Evolutionary conservation across 2,329 filamentous ascomycete species (phyloP), one percentile per base, ranked within the genome.

Genomic region (Sclerotinia nivalis): DNA sequence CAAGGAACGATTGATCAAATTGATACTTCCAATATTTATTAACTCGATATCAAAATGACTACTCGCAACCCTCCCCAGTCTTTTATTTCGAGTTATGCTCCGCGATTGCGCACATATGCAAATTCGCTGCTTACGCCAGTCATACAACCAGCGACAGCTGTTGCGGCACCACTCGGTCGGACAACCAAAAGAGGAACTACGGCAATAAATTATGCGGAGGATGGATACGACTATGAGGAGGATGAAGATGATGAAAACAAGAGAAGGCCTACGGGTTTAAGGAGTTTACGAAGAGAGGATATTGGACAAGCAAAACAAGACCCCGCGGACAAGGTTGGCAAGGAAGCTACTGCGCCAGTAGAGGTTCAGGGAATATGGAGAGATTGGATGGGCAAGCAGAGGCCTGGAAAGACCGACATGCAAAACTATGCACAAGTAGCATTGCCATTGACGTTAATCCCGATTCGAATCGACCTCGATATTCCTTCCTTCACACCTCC

Each of bases 111-210:
- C 79, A 88, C 89, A 73, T 97, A 96, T 83, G 92, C 91, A 80
- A 98, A 98, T 83, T 93, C 95, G 50, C 88, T 98, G 69, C 87
- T 97, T 72, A 93, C 92, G 34, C 94, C 95, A 49, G 89, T 96
- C 72, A 87, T 95, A 72, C 92, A 91, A 73, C 86, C 87, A 69
- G 89, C 88, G 72, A 86, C 89, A 74, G 84, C 84, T 70, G 86
- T 88, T n/a, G 80, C 87, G 2, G 89, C 88, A 34, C 87, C 90
- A 52, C 83, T 87, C 71, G 86, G 92, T 76, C 89, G 95, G 79
- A 97, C 92, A n/a, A 98, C 96, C 12, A 98, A 99, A 84, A 91
- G 96, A 81, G 96, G 96, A 70, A 98, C 96, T 2, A 96, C 93
- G 47, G 92, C 95, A 73, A 96, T 98, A 82, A 99, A 97, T 82